These are phyloP conservation scores for Corchorus olitorius DNA, from an alignment of 345 rosid species.

Conservation along the genomic window DNA sequence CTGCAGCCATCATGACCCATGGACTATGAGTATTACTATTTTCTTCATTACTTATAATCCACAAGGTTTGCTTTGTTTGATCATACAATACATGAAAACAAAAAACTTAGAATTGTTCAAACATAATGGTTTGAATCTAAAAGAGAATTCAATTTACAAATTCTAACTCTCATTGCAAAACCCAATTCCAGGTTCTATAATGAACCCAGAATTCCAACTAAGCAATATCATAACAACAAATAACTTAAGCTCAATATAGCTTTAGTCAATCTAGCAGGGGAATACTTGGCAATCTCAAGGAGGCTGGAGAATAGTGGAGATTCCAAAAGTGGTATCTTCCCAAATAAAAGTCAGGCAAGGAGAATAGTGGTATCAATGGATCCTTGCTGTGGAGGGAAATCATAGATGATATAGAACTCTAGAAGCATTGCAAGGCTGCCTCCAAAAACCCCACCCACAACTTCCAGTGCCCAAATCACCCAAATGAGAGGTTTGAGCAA, in stretches of 20 bases:
- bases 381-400: constrained; percentile 70
- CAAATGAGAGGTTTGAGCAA: constrained; percentile 62
- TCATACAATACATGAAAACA: too few relatives aligned
- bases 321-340: constrained; percentile 61
- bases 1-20: too few relatives aligned
- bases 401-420: constrained; percentile 49
- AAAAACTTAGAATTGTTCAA: not conserved
- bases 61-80: too few relatives aligned
- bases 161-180: not conserved
- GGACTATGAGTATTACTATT: too few relatives aligned
- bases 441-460: constrained; percentile 61
- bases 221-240: not conserved
- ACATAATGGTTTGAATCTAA: not conserved
- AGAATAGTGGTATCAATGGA: constrained; percentile 62
- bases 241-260: too few relatives aligned
- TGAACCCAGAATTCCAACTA: not conserved
- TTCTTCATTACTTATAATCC: too few relatives aligned
- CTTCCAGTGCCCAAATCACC: constrained; percentile 74
- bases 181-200: constrained; percentile 3
- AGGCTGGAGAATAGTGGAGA: constrained; percentile 40
- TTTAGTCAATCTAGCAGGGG: not conserved
- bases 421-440: constrained; percentile 68
- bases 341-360: too few relatives aligned
- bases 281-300: constrained; percentile 48
- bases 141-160: not conserved